These are phyloP conservation scores for Pulveroboletus ravenelii DNA, from an alignment of 768 basidiomycete genomes.

Conservation along the genomic window DNA sequence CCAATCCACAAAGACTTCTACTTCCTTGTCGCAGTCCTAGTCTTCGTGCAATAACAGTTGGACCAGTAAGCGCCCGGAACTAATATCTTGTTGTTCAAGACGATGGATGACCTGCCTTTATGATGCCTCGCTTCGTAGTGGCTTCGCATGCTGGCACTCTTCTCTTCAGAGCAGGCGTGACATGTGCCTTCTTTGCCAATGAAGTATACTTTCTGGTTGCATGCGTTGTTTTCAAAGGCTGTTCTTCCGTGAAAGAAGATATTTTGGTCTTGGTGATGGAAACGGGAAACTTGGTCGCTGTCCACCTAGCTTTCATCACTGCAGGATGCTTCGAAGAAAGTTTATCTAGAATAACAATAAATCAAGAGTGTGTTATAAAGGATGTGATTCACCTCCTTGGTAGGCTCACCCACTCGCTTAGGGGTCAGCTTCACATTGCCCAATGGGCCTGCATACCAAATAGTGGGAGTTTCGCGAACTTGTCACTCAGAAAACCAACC, in stretches of 20 bases:
- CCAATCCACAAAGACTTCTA: background rate
- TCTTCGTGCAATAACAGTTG: background rate
- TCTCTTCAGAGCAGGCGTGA: slow-evolving; percentile 5
- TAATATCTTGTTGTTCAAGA: background rate
- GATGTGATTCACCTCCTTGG: slow-evolving; percentile 12
- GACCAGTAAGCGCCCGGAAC: slow-evolving; percentile 2
- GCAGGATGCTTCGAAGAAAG: background rate
- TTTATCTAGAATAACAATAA: slow-evolving; percentile 9
- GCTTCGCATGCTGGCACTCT: slow-evolving; percentile 6
- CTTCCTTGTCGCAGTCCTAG: background rate
- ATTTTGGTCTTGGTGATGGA: background rate
- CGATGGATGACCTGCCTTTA: slow-evolving; percentile 6
- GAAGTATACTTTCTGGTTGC: slow-evolving; percentile 22
- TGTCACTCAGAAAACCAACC: slow-evolving; percentile 20
- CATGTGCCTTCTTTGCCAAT: slow-evolving; percentile 22
- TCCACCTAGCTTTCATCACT: background rate
- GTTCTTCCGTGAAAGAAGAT: background rate
- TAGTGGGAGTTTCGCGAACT: background rate
- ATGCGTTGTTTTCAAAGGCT: background rate
- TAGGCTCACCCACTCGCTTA: slow-evolving; percentile 1
- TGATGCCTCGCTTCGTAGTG: background rate
- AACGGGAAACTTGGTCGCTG: background rate
- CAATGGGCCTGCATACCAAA: slow-evolving; percentile 17
- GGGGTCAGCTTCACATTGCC: slow-evolving; percentile 27
- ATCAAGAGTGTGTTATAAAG: background rate